These are phyloP conservation scores for Linum lewisii DNA, from an alignment of 345 rosid genomes.

Conservation along the genomic window DNA sequence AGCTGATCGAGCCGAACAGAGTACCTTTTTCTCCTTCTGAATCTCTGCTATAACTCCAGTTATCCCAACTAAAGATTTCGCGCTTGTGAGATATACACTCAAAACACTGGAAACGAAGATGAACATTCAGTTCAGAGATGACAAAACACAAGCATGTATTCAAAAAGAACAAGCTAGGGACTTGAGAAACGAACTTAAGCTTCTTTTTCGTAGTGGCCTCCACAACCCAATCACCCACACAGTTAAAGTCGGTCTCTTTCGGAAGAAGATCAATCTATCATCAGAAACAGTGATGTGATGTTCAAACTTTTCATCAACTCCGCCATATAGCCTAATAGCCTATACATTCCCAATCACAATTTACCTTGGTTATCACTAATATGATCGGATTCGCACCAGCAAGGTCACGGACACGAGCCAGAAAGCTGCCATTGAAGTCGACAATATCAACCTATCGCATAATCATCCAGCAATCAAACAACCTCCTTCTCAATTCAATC, in stretches of 20 bases:
- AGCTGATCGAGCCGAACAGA: not conserved
- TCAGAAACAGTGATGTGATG: slow-evolving; percentile 12
- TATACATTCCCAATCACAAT: not conserved
- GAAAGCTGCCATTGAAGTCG: slow-evolving; percentile 89
- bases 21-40: slow-evolving; percentile 90
- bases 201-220: slow-evolving; percentile 73
- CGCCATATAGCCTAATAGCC: not conserved
- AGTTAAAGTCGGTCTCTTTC: slow-evolving; percentile 80
- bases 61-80: slow-evolving; percentile 81
- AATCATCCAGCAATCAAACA: not conserved
- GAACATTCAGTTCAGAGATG: not conserved
- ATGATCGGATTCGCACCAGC: slow-evolving; percentile 89
- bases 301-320: slow-evolving; percentile 7
- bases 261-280: slow-evolving; percentile 86
- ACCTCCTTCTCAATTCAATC: slow-evolving; percentile 3
- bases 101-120: slow-evolving; percentile 44
- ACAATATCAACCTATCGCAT: slow-evolving; percentile 70
- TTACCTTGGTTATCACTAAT: slow-evolving; percentile 82
- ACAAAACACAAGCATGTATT: not conserved
- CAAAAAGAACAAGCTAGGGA: slow-evolving; percentile 1
- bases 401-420: slow-evolving; percentile 87
- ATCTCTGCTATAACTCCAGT: slow-evolving; percentile 80
- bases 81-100: slow-evolving; percentile 86
- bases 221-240: slow-evolving; percentile 95
- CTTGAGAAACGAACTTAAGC: slow-evolving; percentile 57